These are phyloP conservation scores for Monosporascus sp. DNA, from an alignment of 2,329 filamentous ascomycete species.

Conservation along the genomic window DNA sequence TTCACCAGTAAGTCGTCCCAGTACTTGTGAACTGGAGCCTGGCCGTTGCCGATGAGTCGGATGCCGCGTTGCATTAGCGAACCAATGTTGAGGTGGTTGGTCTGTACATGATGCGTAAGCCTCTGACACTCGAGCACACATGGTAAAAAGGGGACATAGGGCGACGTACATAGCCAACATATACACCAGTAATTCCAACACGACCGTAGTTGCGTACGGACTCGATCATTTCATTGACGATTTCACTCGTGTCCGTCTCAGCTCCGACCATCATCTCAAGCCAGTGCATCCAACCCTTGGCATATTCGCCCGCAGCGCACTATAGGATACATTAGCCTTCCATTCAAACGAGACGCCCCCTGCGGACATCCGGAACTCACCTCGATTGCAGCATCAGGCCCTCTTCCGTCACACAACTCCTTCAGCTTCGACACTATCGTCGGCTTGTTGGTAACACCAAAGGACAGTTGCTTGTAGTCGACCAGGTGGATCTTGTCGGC, in stretches of 20 bases:
- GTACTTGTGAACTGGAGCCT: slow-evolving; percentile 74
- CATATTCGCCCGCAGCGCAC: slow-evolving; percentile 55
- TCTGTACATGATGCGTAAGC: slow-evolving; percentile 35
- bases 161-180: slow-evolving; percentile 51
- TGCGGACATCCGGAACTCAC: slow-evolving; percentile 9
- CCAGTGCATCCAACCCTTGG: slow-evolving; percentile 57
- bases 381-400: slow-evolving; percentile 62
- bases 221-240: slow-evolving; percentile 74
- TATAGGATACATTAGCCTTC: slow-evolving; percentile 45
- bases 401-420: slow-evolving; percentile 65
- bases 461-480: slow-evolving; percentile 58
- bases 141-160: background rate
- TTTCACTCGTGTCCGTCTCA: slow-evolving; percentile 81
- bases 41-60: slow-evolving; percentile 64
- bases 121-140: background rate
- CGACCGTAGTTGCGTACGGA: slow-evolving; percentile 67
- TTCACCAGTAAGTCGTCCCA: slow-evolving; percentile 70
- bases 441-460: slow-evolving; percentile 50
- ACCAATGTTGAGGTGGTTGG: slow-evolving; percentile 79
- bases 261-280: slow-evolving; percentile 56
- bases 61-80: slow-evolving; percentile 84
- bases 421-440: slow-evolving; percentile 69
- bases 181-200: slow-evolving; percentile 70
- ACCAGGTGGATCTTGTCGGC: slow-evolving; percentile 57
- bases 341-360: background rate